Conservation (phyloP, 768 basidiomycete species). For the Leccinum obscurum region DNA sequence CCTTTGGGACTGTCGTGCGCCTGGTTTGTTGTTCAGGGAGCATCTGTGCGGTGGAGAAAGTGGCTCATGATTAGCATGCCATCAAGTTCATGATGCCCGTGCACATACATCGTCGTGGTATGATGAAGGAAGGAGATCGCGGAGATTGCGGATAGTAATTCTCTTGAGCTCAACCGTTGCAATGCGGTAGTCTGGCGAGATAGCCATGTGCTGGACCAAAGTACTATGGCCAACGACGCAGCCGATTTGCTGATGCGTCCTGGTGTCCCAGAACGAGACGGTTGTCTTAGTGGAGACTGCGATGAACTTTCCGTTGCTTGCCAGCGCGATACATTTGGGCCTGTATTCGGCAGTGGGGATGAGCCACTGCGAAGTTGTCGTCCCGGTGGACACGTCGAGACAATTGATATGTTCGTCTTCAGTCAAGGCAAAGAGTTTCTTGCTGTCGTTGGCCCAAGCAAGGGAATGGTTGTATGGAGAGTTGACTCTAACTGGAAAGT, state of each 20-base stretch:
- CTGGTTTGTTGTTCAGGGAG: not conserved
- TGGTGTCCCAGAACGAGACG: not conserved
- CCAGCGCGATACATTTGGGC: not conserved
- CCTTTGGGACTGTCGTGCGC: not conserved
- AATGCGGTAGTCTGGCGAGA: constrained; percentile 1
- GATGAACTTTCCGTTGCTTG: not conserved
- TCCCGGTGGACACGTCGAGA: not conserved
- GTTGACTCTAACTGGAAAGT: not conserved
- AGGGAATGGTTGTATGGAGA: not conserved
- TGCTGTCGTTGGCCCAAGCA: not conserved
- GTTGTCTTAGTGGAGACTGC: not conserved
- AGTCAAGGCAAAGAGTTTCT: not conserved
- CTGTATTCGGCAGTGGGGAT: not conserved
- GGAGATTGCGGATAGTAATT: constrained; percentile 7
- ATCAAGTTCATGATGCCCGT: not conserved
- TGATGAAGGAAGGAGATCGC: constrained; percentile 1
- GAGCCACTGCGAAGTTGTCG: not conserved
- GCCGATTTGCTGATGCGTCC: not conserved
- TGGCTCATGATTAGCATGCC: not conserved
- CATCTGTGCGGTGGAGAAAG: not conserved
- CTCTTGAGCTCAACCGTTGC: not conserved
- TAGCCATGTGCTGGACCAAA: not conserved
- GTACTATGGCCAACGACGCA: not conserved
- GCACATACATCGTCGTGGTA: constrained; percentile 9
- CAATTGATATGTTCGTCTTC: not conserved